Conservation (phyloP, 495 filamentous ascomycete genomes). For the Daldinia decipiens region DNA sequence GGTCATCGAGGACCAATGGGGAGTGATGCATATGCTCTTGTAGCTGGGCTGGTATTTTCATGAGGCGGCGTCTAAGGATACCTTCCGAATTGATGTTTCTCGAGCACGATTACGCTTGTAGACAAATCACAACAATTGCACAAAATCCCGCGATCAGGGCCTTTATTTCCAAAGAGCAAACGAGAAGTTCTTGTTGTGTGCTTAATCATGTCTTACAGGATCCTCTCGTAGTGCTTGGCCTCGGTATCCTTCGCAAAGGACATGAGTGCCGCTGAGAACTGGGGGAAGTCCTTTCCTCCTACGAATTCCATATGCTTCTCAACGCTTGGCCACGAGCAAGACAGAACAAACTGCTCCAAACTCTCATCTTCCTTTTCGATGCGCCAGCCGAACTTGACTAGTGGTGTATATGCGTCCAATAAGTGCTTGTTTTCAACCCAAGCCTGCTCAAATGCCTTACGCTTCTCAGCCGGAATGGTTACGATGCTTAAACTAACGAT, state of each 20-base stretch:
- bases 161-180: not conserved
- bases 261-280: constrained; percentile 50
- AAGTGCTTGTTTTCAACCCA: constrained; percentile 53
- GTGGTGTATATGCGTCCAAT: constrained; percentile 53
- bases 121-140: constrained; percentile 50
- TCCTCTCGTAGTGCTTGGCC: constrained; percentile 56
- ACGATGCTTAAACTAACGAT: constrained; percentile 57
- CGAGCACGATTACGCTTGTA: constrained; percentile 44
- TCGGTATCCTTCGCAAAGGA: constrained; percentile 51
- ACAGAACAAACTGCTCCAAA: constrained; percentile 62
- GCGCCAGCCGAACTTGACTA: constrained; percentile 59
- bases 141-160: constrained; percentile 33
- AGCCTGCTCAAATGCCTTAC: constrained; percentile 54
- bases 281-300: constrained; percentile 49
- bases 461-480: constrained; percentile 55
- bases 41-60: constrained; percentile 39
- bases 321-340: constrained; percentile 61
- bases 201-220: constrained; percentile 38
- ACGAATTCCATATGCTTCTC: constrained; percentile 59
- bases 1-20: constrained; percentile 25
- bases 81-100: constrained; percentile 51
- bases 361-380: constrained; percentile 55
- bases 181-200: not conserved
- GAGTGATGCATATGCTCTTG: constrained; percentile 31
- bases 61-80: constrained; percentile 57